A percentile compares a stretch with the other conserved stretches of the same genome.
Conservation (phyloP, 192 early-diverging fungal species). For the Blastocladiella britannica region DNA sequence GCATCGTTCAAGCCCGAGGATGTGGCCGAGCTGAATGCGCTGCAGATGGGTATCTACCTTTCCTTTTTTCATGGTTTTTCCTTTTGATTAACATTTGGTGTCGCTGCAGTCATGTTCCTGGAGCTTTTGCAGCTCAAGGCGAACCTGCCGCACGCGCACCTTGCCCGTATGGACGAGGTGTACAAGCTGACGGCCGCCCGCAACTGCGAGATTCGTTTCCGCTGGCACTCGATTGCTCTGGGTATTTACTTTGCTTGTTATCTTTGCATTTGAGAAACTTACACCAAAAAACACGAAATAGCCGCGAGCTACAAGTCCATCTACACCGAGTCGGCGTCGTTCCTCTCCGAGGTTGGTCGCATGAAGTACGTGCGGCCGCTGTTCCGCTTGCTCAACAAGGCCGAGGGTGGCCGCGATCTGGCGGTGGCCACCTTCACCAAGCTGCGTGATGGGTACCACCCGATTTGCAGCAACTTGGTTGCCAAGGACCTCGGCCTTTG, state of each 20-base stretch:
- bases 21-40: conserved; percentile 46
- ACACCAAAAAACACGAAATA: not conserved
- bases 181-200: conserved; percentile 45
- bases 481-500: conserved; percentile 62
- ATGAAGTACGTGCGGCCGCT: conserved; percentile 86
- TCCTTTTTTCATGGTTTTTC: conserved; percentile 2
- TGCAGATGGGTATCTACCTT: conserved; percentile 29
- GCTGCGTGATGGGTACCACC: conserved; percentile 71
- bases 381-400: conserved; percentile 45
- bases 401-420: conserved; percentile 46
- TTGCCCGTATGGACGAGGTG: conserved; percentile 45
- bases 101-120: conserved; percentile 48
- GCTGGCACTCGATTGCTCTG: conserved; percentile 73
- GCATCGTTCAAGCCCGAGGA: conserved; percentile 36
- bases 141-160: conserved; percentile 30
- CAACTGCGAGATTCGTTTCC: conserved; percentile 72
- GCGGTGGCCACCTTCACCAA: conserved; percentile 60
- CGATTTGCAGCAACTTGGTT: conserved; percentile 77
- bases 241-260: not conserved
- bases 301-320: conserved; percentile 52
- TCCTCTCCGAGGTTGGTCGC: conserved; percentile 70
- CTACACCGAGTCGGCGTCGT: conserved; percentile 48
- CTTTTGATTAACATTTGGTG: conserved; percentile 1
- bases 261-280: not conserved
- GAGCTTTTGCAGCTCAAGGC: conserved; percentile 43